A percentile compares a stretch with the other conserved stretches of the same genome.
These are phyloP conservation scores for Cylindrotheca closterium DNA, from an alignment of 108 stramenopile genomes.

Conservation along the genomic window DNA sequence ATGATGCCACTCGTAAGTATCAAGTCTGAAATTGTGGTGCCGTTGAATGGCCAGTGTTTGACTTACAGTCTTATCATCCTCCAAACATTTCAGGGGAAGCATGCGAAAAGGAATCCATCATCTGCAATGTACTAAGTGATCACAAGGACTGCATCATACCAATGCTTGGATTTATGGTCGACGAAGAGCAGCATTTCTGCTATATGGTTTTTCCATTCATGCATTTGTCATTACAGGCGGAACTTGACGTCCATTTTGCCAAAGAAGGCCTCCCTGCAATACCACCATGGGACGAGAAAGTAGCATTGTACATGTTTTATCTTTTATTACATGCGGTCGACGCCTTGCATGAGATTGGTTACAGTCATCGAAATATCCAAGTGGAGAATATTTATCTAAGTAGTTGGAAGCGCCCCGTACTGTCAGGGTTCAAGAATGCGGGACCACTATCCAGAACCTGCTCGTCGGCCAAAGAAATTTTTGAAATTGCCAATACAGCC, in stretches of 20 bases:
- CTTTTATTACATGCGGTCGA: slow-evolving; percentile 49
- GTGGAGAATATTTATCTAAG: slow-evolving; percentile 69
- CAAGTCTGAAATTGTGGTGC: no score
- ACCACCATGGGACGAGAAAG: slow-evolving; percentile 31
- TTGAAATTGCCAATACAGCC: slow-evolving; percentile 52
- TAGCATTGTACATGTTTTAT: slow-evolving; percentile 52
- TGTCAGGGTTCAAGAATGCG: slow-evolving; percentile 68
- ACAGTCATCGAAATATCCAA: slow-evolving; percentile 82
- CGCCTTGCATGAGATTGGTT: slow-evolving; percentile 59
- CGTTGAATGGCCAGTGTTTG: no score
- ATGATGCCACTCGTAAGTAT: slow-evolving; percentile 45
- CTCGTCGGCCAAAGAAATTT: slow-evolving; percentile 11
- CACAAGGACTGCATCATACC: slow-evolving; percentile 32
- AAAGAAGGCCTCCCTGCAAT: neutral
- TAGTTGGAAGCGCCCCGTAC: slow-evolving; percentile 12
- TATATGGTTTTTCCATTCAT: slow-evolving; percentile 84
- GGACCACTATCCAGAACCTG: slow-evolving; percentile 39
- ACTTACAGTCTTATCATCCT: no score
- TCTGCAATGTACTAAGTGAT: neutral
- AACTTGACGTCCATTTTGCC: slow-evolving; percentile 38
- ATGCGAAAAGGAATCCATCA: neutral
- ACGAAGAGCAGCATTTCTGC: slow-evolving; percentile 29
- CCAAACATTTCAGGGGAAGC: neutral
- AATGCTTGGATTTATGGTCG: slow-evolving; percentile 30
- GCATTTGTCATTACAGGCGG: slow-evolving; percentile 50